Conservation (phyloP, 768 basidiomycete species). For the Pleurotus djamor region DNA sequence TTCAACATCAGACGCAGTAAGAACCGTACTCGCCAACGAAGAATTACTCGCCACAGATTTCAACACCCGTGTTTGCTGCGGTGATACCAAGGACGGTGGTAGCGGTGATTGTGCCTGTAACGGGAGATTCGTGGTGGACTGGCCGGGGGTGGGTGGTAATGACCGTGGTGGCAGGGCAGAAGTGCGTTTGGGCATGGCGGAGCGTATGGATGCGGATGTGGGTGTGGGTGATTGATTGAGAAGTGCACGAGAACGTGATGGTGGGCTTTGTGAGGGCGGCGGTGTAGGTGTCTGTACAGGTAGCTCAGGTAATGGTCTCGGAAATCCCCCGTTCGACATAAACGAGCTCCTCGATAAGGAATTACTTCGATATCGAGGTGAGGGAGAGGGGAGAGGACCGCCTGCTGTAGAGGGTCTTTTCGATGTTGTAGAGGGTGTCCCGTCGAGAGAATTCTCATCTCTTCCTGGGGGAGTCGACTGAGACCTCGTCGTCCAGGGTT, state of each 20-base stretch:
- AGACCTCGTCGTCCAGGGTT: neutral
- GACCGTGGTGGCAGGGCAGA: conserved; percentile 2
- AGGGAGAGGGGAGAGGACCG: neutral
- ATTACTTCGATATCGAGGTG: neutral
- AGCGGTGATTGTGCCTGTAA: neutral
- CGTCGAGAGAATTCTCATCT: neutral
- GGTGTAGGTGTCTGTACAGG: conserved; percentile 2
- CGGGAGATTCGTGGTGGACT: neutral
- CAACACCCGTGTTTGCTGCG: neutral
- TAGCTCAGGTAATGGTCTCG: neutral
- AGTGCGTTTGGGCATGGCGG: neutral
- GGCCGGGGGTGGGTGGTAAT: neutral
- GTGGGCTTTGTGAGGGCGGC: conserved; percentile 2
- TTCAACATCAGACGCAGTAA: neutral
- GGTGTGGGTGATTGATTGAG: neutral
- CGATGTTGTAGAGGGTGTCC: neutral
- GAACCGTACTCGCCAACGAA: neutral
- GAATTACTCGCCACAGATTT: neutral
- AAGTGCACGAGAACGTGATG: neutral
- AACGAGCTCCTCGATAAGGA: neutral
- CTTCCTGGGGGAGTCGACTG: neutral
- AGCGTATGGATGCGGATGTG: neutral
- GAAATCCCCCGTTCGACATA: conserved; percentile 4
- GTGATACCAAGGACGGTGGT: neutral
- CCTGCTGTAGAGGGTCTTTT: neutral